These are phyloP conservation scores for Clonostachys rosea DNA, from an alignment of 2,329 filamentous ascomycete species.

Conservation along the genomic window DNA sequence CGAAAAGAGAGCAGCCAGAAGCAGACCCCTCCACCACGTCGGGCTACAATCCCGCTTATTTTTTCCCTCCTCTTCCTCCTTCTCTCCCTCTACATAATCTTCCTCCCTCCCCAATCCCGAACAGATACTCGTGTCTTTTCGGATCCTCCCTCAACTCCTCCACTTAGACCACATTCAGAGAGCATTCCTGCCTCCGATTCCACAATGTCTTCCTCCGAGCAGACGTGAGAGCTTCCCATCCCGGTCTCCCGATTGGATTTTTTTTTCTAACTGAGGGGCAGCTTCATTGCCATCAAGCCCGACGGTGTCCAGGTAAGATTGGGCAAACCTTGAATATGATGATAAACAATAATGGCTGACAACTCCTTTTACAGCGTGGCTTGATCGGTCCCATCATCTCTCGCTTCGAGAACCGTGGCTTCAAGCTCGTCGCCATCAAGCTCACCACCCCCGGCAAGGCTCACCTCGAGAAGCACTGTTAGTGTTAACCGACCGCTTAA, in stretches of 20 bases:
- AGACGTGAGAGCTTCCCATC: conserved; percentile 67
- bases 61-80: conserved; percentile 31
- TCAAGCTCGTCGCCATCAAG: conserved; percentile 99
- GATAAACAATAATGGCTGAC: conserved; percentile 9
- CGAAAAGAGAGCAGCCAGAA: conserved; percentile 7
- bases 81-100: conserved; percentile 26
- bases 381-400: conserved; percentile 96
- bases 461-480: conserved; percentile 96
- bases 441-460: conserved; percentile 82
- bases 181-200: conserved; percentile 11
- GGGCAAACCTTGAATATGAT: not conserved
- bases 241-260: conserved; percentile 11
- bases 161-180: conserved; percentile 14
- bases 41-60: conserved; percentile 37
- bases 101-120: conserved; percentile 18
- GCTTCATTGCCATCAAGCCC: conserved; percentile 99
- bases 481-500: conserved; percentile 17
- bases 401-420: conserved; percentile 95
- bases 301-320: conserved; percentile 89
- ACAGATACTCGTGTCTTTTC: conserved; percentile 18
- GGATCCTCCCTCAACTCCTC: conserved; percentile 17
- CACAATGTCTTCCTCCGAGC: conserved; percentile 71
- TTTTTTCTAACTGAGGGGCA: conserved; percentile 33
- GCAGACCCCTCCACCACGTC: conserved; percentile 1
- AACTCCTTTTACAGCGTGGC: conserved; percentile 67